These are phyloP conservation scores for Myxozyma vanderwaltii DNA, from an alignment of 805 yeast genomes.

Conservation along the genomic window DNA sequence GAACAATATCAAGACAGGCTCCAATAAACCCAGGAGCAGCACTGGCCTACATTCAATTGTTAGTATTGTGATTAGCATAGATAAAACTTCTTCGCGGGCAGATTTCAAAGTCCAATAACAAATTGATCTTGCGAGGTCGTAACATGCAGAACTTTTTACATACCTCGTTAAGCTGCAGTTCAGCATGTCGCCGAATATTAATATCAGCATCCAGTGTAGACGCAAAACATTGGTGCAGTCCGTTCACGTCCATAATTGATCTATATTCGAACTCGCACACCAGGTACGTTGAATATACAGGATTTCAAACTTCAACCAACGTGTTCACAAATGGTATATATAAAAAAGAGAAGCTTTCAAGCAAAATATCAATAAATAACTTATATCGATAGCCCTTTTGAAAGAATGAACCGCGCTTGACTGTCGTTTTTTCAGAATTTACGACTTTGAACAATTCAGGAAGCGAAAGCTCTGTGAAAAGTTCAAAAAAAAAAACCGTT, in stretches of 20 bases:
- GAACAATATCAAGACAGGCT: slow-evolving; percentile 76
- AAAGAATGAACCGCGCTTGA: background rate
- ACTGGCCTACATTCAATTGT: slow-evolving; percentile 47
- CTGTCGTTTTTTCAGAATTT: background rate
- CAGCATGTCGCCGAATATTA: slow-evolving; percentile 65
- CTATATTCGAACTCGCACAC: background rate
- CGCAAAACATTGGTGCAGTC: slow-evolving; percentile 72
- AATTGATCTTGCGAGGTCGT: no score
- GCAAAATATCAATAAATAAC: background rate
- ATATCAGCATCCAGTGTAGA: slow-evolving; percentile 76
- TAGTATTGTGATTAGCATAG: background rate
- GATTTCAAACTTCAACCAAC: background rate
- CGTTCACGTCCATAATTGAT: slow-evolving; percentile 62
- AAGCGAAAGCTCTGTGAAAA: background rate
- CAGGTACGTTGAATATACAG: background rate
- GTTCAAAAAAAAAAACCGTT: background rate
- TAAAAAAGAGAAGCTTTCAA: background rate
- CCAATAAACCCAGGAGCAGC: slow-evolving; percentile 70
- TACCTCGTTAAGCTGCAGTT: slow-evolving; percentile 55
- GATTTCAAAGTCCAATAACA: background rate
- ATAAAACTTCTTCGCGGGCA: background rate
- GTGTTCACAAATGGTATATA: background rate
- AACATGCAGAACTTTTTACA: slow-evolving; percentile 4
- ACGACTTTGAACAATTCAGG: background rate
- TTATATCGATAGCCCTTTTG: background rate